These are phyloP conservation scores for Plasmodium chabaudi DNA, from an alignment of 169 alveolate species.

Conservation along the genomic window DNA sequence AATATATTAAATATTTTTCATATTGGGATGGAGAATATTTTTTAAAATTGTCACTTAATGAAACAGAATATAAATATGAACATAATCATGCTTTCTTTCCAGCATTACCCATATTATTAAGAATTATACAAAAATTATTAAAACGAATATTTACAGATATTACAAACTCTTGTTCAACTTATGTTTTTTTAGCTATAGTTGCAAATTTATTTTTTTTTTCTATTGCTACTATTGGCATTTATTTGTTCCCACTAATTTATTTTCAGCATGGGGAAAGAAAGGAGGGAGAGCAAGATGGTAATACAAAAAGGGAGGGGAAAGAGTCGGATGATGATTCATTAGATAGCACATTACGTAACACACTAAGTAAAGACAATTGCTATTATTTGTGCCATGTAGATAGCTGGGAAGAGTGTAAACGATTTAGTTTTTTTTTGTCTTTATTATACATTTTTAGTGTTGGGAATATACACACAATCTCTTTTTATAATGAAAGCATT, in stretches of 20 bases:
- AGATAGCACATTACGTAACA: not conserved
- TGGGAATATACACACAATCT: constrained; percentile 53
- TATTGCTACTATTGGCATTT: constrained; percentile 37
- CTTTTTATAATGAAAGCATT: constrained; percentile 72
- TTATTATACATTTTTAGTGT: constrained; percentile 24
- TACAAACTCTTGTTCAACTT: constrained; percentile 5
- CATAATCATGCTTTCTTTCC: constrained; percentile 86
- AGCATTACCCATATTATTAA: constrained; percentile 77
- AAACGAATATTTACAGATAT: not conserved
- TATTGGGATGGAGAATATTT: constrained; percentile 84
- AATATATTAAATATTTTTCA: constrained; percentile 30
- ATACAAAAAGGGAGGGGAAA: not conserved
- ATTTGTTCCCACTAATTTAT: constrained; percentile 20
- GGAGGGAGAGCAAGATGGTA: not conserved
- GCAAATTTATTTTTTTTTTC: constrained; percentile 34
- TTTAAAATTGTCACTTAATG: constrained; percentile 78
- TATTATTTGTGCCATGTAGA: constrained; percentile 12
- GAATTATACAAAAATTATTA: constrained; percentile 18
- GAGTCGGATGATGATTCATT: not conserved
- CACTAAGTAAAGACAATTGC: constrained; percentile 4
- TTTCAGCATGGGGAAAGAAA: not conserved
- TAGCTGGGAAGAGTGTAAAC: constrained; percentile 13
- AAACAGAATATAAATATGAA: constrained; percentile 79
- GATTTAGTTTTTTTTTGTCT: constrained; percentile 26
- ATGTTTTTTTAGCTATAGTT: constrained; percentile 25